Evolutionary conservation across 2,329 filamentous ascomycete species (phyloP).

Genomic region (Cladosporium sp.): DNA sequence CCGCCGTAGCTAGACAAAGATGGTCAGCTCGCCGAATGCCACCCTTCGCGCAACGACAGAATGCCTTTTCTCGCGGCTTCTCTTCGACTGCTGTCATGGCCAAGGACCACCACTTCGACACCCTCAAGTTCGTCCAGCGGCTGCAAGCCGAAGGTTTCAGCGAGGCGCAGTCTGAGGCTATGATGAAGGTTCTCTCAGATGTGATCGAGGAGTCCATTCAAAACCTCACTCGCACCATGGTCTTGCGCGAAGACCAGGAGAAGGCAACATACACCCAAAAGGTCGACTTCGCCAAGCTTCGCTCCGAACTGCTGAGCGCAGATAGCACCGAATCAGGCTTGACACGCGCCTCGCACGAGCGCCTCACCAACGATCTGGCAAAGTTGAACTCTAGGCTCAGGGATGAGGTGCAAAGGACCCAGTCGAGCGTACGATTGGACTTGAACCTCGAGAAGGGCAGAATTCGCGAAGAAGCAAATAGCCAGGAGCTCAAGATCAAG

Average conservation of each 20-base stretch:
- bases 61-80: constrained; percentile 45
- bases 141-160: constrained; percentile 90
- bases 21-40: constrained; percentile 12
- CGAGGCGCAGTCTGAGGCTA: constrained; percentile 90
- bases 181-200: constrained; percentile 96
- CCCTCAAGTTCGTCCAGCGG: constrained; percentile 90
- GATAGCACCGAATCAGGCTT: constrained; percentile 88
- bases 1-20: constrained; percentile 13
- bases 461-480: constrained; percentile 92
- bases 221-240: constrained; percentile 96
- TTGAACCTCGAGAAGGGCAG: constrained; percentile 94
- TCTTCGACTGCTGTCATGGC: constrained; percentile 59
- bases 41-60: constrained; percentile 3
- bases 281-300: constrained; percentile 95
- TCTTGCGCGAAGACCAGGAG: constrained; percentile 86
- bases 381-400: constrained; percentile 85
- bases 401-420: constrained; percentile 91
- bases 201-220: constrained; percentile 98
- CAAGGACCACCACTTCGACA: constrained; percentile 95
- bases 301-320: constrained; percentile 85
- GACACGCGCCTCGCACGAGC: constrained; percentile 85
- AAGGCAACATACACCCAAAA: constrained; percentile 77
- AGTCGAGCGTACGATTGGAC: constrained; percentile 87
- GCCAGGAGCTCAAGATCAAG: constrained; percentile 96
- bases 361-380: constrained; percentile 87